Evolutionary conservation across 768 basidiomycete species (phyloP), one percentile per base, ranked within the genome.

Genomic region (Calocera viscosa): DNA sequence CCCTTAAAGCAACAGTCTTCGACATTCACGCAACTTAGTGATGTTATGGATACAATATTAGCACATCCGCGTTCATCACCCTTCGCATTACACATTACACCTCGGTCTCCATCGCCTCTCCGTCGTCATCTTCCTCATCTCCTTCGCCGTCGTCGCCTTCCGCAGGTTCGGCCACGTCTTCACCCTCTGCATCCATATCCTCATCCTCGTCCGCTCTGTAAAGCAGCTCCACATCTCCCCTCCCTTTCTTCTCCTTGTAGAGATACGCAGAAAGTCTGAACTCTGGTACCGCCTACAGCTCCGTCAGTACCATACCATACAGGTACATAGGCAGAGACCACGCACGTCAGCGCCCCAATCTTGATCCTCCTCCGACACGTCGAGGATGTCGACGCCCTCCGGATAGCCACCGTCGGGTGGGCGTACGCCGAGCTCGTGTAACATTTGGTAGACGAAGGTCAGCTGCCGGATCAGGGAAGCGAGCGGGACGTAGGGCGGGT

Each of bases 361-460:
- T 19, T 60, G 53, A 19, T 60, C 53, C 24, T 60, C 53, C 26
- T 60, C 53, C 10, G 14, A 14, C 5, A 5, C 53, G 10, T 60
- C 53, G 10, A 60, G 53, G 26, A 60, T 16, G 5, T 60, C 53
- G 24, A 60, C 30, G 30, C 53, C 53, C 30, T 32, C 53, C 30
- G 30, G 53, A 10, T 60, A 32, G 14, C 26, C 53, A 16, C 53
- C 53, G 14, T 60, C 53, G 2, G 53, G 30, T 28, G 53, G 53
- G 24, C 30, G 53, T 26, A 60, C 53, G 53, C 11, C 53, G 11
- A 60, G 53, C 53, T 60, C 53, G 22, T 60, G 53, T 10, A 60
- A 22, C 53, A 60, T 60, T 60, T 60, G 53, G 53, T 60, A 60
- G 5, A 60, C 53, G 53, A 60, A 60, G 14, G 53, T 60, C 11